A percentile compares a stretch with the other conserved stretches of the same genome.
phyloP scores from a whole-genome alignment of 257 asterid species.

The Solanum neorickii region DNA sequence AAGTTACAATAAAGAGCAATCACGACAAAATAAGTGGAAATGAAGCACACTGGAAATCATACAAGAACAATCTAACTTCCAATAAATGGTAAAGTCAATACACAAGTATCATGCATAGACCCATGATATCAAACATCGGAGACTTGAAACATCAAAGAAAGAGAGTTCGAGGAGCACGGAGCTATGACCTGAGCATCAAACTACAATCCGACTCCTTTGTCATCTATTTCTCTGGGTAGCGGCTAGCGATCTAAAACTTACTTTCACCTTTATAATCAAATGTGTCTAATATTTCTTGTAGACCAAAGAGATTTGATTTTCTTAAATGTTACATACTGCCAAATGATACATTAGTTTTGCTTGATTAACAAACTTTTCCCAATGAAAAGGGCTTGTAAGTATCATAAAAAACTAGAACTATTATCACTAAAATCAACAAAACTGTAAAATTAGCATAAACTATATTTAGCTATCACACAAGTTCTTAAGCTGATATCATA shows the following conservation, averaged over 20 bases:
- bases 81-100: not conserved
- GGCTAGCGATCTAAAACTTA: not conserved
- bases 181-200: not conserved
- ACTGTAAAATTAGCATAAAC: not conserved
- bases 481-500: not conserved
- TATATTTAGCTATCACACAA: not conserved
- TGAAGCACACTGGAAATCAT: not conserved
- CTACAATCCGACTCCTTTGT: not conserved
- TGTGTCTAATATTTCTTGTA: not conserved
- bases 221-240: not conserved
- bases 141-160: not conserved
- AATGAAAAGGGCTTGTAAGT: not conserved
- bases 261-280: not conserved
- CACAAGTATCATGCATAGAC: not conserved
- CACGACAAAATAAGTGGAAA: not conserved
- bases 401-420: not conserved
- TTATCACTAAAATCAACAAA: not conserved
- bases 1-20: not conserved
- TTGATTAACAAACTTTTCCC: not conserved
- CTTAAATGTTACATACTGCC: not conserved
- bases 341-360: not conserved
- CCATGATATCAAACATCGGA: not conserved
- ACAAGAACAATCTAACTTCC: not conserved
- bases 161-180: not conserved
- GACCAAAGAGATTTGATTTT: not conserved